Evolutionary conservation across 257 asterid genomes (phyloP).

Genomic region (Hygrophila difformis): DNA sequence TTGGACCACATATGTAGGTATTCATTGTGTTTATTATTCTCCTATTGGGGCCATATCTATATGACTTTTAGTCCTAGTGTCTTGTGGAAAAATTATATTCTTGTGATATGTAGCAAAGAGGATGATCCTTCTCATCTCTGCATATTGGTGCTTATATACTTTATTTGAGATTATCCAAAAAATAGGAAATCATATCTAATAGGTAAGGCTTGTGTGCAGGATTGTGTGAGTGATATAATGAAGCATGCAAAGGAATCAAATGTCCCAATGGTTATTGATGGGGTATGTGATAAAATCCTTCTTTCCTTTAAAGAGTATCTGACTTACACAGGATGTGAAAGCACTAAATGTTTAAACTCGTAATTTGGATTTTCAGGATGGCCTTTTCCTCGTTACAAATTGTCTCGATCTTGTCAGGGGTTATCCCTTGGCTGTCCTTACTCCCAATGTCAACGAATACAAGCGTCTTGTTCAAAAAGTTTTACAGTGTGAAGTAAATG

Average conservation of each 20-base stretch:
- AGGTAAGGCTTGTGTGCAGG: conserved; percentile 41
- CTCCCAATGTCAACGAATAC: conserved; percentile 90
- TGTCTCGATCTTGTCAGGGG: conserved; percentile 64
- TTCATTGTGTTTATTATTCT: no score
- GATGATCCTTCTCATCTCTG: no score
- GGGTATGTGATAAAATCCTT: conserved; percentile 57
- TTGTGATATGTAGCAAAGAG: no score
- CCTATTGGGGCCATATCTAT: no score
- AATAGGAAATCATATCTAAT: conserved; percentile 4
- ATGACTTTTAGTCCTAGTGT: no score
- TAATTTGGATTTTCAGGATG: conserved; percentile 57
- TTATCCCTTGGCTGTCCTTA: conserved; percentile 87
- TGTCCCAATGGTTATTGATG: conserved; percentile 91
- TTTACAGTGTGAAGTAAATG: conserved; percentile 57
- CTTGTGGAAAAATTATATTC: no score
- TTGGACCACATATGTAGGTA: no score
- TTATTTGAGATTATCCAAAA: no score
- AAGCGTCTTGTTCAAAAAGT: conserved; percentile 86
- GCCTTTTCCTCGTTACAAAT: conserved; percentile 84
- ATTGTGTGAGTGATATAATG: conserved; percentile 84
- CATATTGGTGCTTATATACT: no score
- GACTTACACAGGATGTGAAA: no score
- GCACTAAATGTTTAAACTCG: conserved; percentile 14
- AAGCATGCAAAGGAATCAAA: conserved; percentile 72
- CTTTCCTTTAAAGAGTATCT: conserved; percentile 2